phyloP scores from a whole-genome alignment of 176 grass and related monocot genomes.

The Poa annua region DNA sequence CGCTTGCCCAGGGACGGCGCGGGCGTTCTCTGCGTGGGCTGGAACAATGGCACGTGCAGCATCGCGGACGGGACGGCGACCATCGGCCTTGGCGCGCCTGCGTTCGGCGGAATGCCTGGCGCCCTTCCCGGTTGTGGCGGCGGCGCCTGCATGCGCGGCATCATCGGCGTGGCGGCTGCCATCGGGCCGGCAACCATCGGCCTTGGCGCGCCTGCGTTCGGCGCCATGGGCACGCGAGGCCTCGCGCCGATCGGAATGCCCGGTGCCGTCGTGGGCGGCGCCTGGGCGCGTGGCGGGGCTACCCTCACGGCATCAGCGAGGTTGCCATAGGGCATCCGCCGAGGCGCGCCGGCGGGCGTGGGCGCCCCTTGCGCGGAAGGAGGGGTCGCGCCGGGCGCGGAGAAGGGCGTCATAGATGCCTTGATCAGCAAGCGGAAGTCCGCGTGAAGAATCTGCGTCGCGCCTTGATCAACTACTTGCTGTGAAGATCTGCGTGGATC shows the following conservation, averaged over 20 bases:
- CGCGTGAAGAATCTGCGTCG: too few species aligned
- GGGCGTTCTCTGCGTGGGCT: neutral
- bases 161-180: neutral
- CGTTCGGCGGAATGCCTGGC: neutral
- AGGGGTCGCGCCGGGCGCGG: neutral
- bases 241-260: neutral
- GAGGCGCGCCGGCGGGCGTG: neutral
- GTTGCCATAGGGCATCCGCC: neutral
- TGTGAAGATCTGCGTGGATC: neutral
- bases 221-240: neutral
- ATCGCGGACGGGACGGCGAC: neutral
- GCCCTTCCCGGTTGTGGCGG: neutral
- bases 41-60: neutral
- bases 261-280: neutral
- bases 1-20: neutral
- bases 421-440: neutral
- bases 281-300: neutral
- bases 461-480: too few species aligned
- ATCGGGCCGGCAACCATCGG: neutral
- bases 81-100: too few species aligned
- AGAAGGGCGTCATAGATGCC: neutral
- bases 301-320: neutral
- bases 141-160: neutral
- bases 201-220: neutral
- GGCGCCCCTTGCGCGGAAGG: neutral